A percentile compares a stretch with the other conserved stretches of the same genome.
These are phyloP conservation scores for Saitozyma sp. DNA, from an alignment of 768 basidiomycete genomes.

Conservation along the genomic window DNA sequence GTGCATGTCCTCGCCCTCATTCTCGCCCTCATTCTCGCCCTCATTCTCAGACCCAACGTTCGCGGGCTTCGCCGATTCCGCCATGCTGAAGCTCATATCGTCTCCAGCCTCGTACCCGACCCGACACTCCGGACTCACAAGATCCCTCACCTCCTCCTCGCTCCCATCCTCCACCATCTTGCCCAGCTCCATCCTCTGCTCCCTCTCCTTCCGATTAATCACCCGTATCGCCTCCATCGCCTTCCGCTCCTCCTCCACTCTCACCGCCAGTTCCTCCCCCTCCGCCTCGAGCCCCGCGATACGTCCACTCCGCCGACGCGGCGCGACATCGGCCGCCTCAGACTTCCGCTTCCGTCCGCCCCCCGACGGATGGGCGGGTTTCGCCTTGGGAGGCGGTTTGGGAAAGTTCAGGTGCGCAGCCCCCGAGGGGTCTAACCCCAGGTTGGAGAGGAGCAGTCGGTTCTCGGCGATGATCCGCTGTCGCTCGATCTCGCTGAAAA, in stretches of 20 bases:
- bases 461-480: conserved; percentile 50
- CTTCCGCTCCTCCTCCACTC: conserved; percentile 37
- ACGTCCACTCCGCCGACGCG: conserved; percentile 36
- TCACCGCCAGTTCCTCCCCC: conserved; percentile 29
- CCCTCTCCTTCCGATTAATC: conserved; percentile 33
- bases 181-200: conserved; percentile 31
- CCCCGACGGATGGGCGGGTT: conserved; percentile 6
- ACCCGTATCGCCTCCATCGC: conserved; percentile 38
- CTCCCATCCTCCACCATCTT: conserved; percentile 37
- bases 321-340: conserved; percentile 22
- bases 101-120: neutral
- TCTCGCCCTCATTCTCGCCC: too few relatives aligned
- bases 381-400: conserved; percentile 6
- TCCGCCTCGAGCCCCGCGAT: conserved; percentile 43
- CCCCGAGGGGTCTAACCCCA: conserved; percentile 42
- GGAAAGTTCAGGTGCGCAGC: conserved; percentile 25
- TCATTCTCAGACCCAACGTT: too few relatives aligned
- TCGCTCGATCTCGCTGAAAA: conserved; percentile 46
- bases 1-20: too few relatives aligned
- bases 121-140: conserved; percentile 23
- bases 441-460: conserved; percentile 41
- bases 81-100: neutral
- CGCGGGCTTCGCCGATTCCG: neutral
- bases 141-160: conserved; percentile 16
- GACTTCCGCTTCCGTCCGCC: conserved; percentile 11